These are phyloP conservation scores for Begonia masoniana DNA, from an alignment of 306 rosid genomes.

Conservation along the genomic window DNA sequence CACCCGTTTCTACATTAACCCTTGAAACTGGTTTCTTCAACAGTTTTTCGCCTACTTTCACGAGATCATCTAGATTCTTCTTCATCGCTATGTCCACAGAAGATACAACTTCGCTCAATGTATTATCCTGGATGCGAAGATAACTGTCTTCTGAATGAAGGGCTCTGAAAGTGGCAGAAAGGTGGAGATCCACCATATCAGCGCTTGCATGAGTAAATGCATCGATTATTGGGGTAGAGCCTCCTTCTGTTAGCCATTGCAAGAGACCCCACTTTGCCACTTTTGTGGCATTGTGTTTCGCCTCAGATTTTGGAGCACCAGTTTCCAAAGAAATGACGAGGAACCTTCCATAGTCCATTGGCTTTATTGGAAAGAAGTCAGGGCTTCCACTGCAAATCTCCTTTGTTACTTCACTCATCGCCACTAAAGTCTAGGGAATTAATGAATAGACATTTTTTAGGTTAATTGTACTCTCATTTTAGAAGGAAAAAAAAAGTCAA, in stretches of 20 bases:
- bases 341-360: slow-evolving; percentile 18
- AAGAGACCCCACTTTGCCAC: slow-evolving; percentile 30
- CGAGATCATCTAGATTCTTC: slow-evolving; percentile 33
- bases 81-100: slow-evolving; percentile 46
- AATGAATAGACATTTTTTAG: background rate
- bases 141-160: slow-evolving; percentile 17
- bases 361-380: slow-evolving; percentile 20
- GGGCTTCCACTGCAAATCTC: slow-evolving; percentile 14
- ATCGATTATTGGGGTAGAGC: slow-evolving; percentile 23
- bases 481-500: background rate
- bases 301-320: slow-evolving; percentile 18
- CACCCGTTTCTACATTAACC: slow-evolving; percentile 38
- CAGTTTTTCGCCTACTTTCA: slow-evolving; percentile 30
- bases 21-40: slow-evolving; percentile 39
- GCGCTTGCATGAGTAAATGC: slow-evolving; percentile 24
- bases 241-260: slow-evolving; percentile 22
- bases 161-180: slow-evolving; percentile 22
- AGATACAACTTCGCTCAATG: slow-evolving; percentile 17
- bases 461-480: background rate
- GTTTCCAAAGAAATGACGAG: slow-evolving; percentile 29
- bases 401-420: slow-evolving; percentile 20
- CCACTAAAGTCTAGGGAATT: slow-evolving; percentile 18
- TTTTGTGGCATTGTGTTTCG: slow-evolving; percentile 12
- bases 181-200: slow-evolving; percentile 32
- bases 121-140: slow-evolving; percentile 46